A percentile compares a stretch with the other conserved stretches of the same genome.
phyloP scores from a whole-genome alignment of 2,329 filamentous ascomycete genomes.

The Septoria linicola region DNA sequence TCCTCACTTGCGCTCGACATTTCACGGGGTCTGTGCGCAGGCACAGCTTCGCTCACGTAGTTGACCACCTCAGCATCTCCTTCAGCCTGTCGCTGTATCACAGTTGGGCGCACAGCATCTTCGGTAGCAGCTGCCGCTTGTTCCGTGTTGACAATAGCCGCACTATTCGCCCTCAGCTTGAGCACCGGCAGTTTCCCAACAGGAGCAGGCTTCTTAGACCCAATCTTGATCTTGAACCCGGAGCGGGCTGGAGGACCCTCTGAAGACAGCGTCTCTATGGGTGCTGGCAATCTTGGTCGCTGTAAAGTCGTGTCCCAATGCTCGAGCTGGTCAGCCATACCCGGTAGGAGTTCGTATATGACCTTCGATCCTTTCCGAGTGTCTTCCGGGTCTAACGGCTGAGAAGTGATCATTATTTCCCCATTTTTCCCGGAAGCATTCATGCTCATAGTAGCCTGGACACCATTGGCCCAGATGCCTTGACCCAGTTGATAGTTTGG shows the following conservation, averaged over 20 bases:
- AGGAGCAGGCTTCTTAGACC: background rate
- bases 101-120: no score
- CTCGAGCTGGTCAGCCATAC: slow-evolving; percentile 22
- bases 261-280: no score
- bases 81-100: no score
- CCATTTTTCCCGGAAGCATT: slow-evolving; percentile 17
- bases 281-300: slow-evolving; percentile 12
- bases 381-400: background rate
- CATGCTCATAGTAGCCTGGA: slow-evolving; percentile 21
- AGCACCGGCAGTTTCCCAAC: background rate
- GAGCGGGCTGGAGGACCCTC: background rate
- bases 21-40: no score
- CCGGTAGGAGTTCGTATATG: slow-evolving; percentile 26
- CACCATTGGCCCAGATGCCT: slow-evolving; percentile 22
- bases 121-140: no score
- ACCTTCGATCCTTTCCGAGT: no score
- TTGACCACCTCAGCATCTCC: no score
- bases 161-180: background rate
- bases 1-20: no score
- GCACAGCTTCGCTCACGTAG: no score
- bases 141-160: no score
- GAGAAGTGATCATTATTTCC: background rate
- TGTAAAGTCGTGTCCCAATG: slow-evolving; percentile 31
- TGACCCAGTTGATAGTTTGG: slow-evolving; percentile 25
- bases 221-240: background rate